Evolutionary conservation across 306 rosid genomes (phyloP).

Genomic region (Lathyrus oleraceus): DNA sequence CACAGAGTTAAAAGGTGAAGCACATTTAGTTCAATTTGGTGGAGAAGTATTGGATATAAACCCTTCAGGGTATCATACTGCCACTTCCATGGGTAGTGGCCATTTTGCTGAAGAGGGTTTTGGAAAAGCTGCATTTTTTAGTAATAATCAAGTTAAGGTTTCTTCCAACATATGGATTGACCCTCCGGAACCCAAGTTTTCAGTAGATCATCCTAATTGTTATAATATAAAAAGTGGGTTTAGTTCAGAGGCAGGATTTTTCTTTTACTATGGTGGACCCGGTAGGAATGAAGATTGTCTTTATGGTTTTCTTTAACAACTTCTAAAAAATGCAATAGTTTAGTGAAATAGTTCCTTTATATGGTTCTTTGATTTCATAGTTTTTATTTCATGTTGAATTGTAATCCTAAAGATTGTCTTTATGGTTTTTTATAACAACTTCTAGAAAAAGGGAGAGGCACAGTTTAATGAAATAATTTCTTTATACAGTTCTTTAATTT

Average conservation of each 20-base stretch:
- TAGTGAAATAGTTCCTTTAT: too few species aligned
- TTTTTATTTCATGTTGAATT: too few species aligned
- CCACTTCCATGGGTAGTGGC: slow-evolving; percentile 71
- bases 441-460: too few species aligned
- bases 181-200: slow-evolving; percentile 37
- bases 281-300: slow-evolving; percentile 84
- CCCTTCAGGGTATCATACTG: slow-evolving; percentile 62
- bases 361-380: too few species aligned
- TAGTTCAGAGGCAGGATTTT: too few species aligned
- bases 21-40: slow-evolving; percentile 83
- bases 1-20: slow-evolving; percentile 67
- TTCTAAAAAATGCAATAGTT: too few species aligned
- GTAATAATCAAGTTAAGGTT: neutral
- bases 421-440: too few species aligned
- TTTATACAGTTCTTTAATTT: too few species aligned
- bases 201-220: slow-evolving; percentile 83
- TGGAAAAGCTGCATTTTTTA: slow-evolving; percentile 75
- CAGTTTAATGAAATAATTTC: too few species aligned
- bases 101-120: slow-evolving; percentile 81
- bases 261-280: slow-evolving; percentile 90
- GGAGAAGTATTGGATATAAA: slow-evolving; percentile 77
- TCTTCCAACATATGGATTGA: too few species aligned
- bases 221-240: slow-evolving; percentile 77
- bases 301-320: slow-evolving; percentile 8
- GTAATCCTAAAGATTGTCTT: slow-evolving; percentile 61